Evolutionary conservation across 2,329 filamentous ascomycete genomes (phyloP).

Genomic region (Chaetomium globosum): DNA sequence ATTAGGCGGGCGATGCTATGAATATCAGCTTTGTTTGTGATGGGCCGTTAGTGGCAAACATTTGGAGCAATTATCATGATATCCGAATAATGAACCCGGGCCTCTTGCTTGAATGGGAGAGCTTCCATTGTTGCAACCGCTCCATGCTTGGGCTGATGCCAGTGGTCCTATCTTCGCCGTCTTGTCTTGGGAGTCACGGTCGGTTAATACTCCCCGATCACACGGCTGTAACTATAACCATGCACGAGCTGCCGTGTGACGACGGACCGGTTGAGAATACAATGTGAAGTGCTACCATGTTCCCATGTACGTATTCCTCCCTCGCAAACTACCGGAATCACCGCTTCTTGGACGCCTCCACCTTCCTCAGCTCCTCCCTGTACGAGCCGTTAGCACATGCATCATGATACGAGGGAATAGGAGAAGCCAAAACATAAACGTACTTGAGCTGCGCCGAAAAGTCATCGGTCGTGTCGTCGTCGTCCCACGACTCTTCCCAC

Average conservation of each 20-base stretch:
- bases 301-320: no score
- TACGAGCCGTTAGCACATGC: conserved; percentile 23
- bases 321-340: conserved; percentile 39
- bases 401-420: background rate
- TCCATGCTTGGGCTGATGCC: background rate
- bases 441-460: conserved; percentile 94
- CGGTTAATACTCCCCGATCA: background rate
- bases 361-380: conserved; percentile 92
- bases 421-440: conserved; percentile 41
- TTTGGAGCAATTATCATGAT: background rate
- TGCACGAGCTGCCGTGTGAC: background rate
- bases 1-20: conserved; percentile 23
- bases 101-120: background rate
- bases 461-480: conserved; percentile 95
- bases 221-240: background rate
- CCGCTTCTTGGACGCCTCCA: conserved; percentile 73
- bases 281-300: background rate
- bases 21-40: background rate
- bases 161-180: background rate
- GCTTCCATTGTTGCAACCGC: background rate
- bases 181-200: background rate
- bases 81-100: background rate
- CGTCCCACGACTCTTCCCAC: conserved; percentile 99
- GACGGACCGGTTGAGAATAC: background rate
- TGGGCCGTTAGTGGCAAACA: background rate